These are phyloP conservation scores for Amoebophrya sp. DNA, from an alignment of 169 alveolate species.

Conservation along the genomic window DNA sequence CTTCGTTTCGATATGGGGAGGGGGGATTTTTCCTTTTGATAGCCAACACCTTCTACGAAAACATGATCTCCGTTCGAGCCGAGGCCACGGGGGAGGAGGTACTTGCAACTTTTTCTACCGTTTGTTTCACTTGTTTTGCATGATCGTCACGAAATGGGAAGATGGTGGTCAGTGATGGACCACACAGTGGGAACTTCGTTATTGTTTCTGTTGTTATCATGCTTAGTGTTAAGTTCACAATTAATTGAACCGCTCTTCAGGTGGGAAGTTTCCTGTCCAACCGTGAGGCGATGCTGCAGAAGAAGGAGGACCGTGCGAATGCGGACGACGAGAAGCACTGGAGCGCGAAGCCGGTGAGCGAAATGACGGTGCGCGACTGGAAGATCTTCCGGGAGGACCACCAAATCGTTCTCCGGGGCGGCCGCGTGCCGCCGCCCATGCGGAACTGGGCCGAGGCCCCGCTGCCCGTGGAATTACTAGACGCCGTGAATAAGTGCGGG, in stretches of 20 bases:
- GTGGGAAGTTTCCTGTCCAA: background rate
- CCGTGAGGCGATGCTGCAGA: background rate
- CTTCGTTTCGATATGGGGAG: too few relatives aligned
- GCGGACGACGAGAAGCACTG: conserved; percentile 57
- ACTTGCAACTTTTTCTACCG: too few relatives aligned
- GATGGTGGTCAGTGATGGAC: too few relatives aligned
- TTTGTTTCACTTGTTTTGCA: too few relatives aligned
- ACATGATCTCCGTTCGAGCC: conserved; percentile 41
- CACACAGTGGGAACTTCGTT: too few relatives aligned
- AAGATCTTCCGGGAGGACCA: conserved; percentile 87
- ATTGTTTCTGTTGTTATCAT: too few relatives aligned
- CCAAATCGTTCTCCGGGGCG: conserved; percentile 77
- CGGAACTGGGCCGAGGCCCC: conserved; percentile 55
- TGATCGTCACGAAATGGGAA: too few relatives aligned
- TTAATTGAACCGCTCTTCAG: too few relatives aligned
- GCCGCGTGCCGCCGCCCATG: conserved; percentile 85
- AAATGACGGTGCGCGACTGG: conserved; percentile 91
- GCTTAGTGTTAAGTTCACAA: too few relatives aligned
- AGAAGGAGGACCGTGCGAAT: background rate
- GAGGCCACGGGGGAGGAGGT: conserved; percentile 40
- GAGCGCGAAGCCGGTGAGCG: conserved; percentile 66
- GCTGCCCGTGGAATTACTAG: conserved; percentile 41
- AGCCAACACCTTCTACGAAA: conserved; percentile 36
- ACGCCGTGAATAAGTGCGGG: conserved; percentile 36
- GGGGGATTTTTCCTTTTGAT: background rate